Base-by-base conservation (phyloP, 139 green algal genomes). In the Diplosphaera chodatii region DNA sequence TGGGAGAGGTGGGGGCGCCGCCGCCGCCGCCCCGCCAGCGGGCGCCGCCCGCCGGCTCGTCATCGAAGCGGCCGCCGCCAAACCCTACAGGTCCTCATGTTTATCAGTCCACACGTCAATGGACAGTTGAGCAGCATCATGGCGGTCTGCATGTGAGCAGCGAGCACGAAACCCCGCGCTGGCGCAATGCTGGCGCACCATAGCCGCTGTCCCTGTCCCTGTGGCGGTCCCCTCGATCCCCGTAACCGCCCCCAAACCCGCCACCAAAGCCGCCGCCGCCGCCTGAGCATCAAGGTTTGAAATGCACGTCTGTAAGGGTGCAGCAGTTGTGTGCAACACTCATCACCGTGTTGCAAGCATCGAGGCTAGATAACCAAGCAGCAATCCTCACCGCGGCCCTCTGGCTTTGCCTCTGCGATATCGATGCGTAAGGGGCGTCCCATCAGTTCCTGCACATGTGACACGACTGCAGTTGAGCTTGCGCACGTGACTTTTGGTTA, bases 341-440 rank as follows among this genome's bases (percentile, higher is more conserved):
- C 37, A 48, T 48, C 37, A 6, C 10, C 37, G 10, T 20, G 37
- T 10, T 48, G 37, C 37, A 48, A 48, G 37, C 10, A 48, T n/a
- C n/a, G n/a, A n/a, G n/a, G 37, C 37, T 21, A 13, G 8, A 13
- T 13, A 48, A 21, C 8, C 37, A 13, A 48, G 37, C 48, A 25
- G 10, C 48, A 59, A 4, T 3, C 3, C 48, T 10, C 48, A 59
- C 48, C 48, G 48, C 48, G 48, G 2, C n/a, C n/a, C n/a, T 73
- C 73, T 27, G 73, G 73, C 34, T 48, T 63, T 23, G 40, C 56
- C 70, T 86, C 78, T 23, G 81, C 81, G 40, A 86, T 65, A 33
- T 86, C 71, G 20, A 86, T 68, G 33, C 68, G 41, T 1, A 86
- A 23, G n/a, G 72, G 32, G 25, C 81, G 71, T 3, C 81, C 72